These are phyloP conservation scores for Tetracentron sinense DNA, from an alignment of 164 flowering plant genomes.

Conservation along the genomic window DNA sequence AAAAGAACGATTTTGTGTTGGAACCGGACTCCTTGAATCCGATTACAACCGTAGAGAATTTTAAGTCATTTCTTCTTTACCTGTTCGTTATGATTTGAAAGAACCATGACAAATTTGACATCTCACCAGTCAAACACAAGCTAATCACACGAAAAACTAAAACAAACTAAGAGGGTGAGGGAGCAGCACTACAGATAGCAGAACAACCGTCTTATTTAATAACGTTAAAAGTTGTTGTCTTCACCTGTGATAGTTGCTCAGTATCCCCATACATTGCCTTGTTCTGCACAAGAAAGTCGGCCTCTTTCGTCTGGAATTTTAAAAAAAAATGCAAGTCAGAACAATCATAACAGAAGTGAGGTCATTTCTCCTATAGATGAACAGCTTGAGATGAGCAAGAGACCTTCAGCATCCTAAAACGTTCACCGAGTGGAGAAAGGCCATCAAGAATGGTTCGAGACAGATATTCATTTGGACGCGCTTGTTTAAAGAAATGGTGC, in stretches of 20 bases:
- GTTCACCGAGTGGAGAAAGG: constrained; percentile 84
- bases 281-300: constrained; percentile 72
- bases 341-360: constrained; percentile 2
- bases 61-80: too few species aligned
- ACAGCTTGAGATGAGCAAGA: constrained; percentile 14
- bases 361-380: constrained; percentile 1
- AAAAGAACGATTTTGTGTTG: too few species aligned
- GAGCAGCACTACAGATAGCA: too few species aligned
- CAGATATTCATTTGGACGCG: constrained; percentile 58
- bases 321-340: constrained; percentile 2
- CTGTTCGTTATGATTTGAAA: too few species aligned
- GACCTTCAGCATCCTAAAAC: constrained; percentile 83
- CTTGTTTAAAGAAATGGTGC: constrained; percentile 82
- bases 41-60: too few species aligned
- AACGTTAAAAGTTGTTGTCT: background rate
- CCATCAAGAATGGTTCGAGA: constrained; percentile 62
- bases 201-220: background rate
- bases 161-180: too few species aligned
- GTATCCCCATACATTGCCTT: constrained; percentile 66
- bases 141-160: too few species aligned
- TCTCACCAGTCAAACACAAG: too few species aligned
- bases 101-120: too few species aligned
- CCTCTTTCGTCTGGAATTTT: constrained; percentile 78
- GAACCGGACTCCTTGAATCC: too few species aligned
- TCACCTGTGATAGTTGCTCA: constrained; percentile 87